Evolutionary conservation across 331 rosid genomes (phyloP).

Genomic region (Prunus yedoensis): DNA sequence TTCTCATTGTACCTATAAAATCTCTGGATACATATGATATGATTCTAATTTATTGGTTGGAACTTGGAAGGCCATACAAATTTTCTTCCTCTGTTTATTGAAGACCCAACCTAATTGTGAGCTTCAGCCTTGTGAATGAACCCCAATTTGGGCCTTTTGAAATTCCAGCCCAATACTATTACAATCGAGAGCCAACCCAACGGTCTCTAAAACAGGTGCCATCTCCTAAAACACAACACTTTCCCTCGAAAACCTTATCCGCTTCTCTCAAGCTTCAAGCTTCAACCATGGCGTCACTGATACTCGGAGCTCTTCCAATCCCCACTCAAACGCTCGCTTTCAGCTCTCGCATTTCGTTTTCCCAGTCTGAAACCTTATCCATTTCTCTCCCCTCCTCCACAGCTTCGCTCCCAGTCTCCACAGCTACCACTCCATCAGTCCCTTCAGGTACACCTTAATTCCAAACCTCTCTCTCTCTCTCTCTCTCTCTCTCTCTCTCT

Average conservation of each 20-base stretch:
- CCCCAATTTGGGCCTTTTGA: not conserved
- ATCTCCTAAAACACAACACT: not conserved
- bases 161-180: not conserved
- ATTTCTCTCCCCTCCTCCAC: slow-evolving; percentile 23
- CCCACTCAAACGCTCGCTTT: slow-evolving; percentile 28
- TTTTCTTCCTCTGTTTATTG: too few species aligned
- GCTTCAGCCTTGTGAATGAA: not conserved
- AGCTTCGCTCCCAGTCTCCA: slow-evolving; percentile 35
- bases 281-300: slow-evolving; percentile 53
- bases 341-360: slow-evolving; percentile 51
- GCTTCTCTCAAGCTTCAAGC: not conserved
- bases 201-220: not conserved
- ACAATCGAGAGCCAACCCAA: not conserved
- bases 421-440: slow-evolving; percentile 32
- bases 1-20: too few species aligned
- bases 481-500: not conserved
- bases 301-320: slow-evolving; percentile 46
- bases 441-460: slow-evolving; percentile 42
- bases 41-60: too few species aligned
- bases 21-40: too few species aligned
- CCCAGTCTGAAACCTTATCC: slow-evolving; percentile 51
- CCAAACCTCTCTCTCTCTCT: not conserved
- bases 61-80: too few species aligned
- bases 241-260: slow-evolving; percentile 43
- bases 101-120: not conserved